Conservation (phyloP, 2,329 filamentous ascomycete genomes). For the Pseudogymnoascus sp. region DNA sequence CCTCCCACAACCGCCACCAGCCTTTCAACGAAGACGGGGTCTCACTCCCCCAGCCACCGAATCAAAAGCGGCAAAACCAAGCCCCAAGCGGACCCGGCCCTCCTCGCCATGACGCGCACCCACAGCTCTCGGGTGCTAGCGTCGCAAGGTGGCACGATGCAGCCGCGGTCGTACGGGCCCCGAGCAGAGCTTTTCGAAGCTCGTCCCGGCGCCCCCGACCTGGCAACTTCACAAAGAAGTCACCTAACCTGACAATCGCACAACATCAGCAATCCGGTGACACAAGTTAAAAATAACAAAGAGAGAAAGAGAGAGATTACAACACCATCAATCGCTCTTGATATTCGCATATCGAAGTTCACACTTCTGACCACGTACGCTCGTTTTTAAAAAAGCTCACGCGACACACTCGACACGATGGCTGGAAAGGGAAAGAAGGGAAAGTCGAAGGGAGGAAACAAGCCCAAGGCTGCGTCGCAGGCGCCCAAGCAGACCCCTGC, state of each 20-base stretch:
- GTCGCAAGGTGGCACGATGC: background rate
- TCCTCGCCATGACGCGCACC: background rate
- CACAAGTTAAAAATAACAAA: background rate
- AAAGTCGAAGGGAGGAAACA: background rate
- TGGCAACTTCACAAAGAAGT: background rate
- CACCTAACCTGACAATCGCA: background rate
- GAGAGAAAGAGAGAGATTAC: background rate
- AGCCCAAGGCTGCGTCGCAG: background rate
- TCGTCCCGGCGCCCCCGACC: background rate
- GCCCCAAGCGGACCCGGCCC: background rate
- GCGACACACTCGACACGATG: background rate
- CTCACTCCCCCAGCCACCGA: background rate
- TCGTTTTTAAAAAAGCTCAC: background rate
- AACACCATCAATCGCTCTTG: background rate
- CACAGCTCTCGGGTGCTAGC: background rate
- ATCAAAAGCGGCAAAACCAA: background rate
- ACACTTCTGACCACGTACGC: background rate
- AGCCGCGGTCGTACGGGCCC: background rate
- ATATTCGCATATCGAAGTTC: background rate
- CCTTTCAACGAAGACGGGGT: background rate
- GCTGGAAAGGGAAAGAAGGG: background rate
- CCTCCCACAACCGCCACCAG: background rate
- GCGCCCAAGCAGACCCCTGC: background rate
- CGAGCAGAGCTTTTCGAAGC: background rate
- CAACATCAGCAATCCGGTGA: background rate